Conservation (phyloP, 2,329 filamentous ascomycete species). For the Alternaria ventricosa region DNA sequence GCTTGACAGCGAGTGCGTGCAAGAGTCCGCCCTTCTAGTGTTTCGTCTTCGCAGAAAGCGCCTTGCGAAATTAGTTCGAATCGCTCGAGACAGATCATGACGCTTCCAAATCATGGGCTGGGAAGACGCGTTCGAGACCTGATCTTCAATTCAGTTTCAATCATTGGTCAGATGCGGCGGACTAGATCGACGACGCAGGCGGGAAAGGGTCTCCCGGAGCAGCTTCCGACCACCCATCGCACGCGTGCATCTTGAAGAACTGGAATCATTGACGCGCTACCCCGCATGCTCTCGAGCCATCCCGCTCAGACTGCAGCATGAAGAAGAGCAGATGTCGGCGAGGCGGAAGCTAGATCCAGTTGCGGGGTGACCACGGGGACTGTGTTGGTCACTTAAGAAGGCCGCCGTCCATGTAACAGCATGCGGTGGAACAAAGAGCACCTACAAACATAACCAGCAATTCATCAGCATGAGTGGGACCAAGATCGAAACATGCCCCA, state of each 20-base stretch:
- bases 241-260: constrained; percentile 5
- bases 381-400: neutral
- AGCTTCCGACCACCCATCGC: constrained; percentile 6
- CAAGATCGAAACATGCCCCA: constrained; percentile 24
- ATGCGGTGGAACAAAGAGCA: neutral
- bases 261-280: constrained; percentile 17
- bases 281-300: constrained; percentile 15
- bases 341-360: constrained; percentile 13
- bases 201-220: constrained; percentile 3
- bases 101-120: neutral
- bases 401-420: neutral
- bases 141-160: neutral
- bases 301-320: neutral
- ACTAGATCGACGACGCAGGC: constrained; percentile 2
- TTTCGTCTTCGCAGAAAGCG: neutral
- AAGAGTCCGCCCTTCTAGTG: neutral
- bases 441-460: neutral
- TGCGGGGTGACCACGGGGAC: neutral
- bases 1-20: neutral
- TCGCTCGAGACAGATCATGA: neutral
- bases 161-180: neutral
- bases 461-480: constrained; percentile 18
- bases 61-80: neutral
- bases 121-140: neutral
- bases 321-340: constrained; percentile 7